Conservation (phyloP, 352 stramenopile genomes). For the Globisporangium megalacanthum region DNA sequence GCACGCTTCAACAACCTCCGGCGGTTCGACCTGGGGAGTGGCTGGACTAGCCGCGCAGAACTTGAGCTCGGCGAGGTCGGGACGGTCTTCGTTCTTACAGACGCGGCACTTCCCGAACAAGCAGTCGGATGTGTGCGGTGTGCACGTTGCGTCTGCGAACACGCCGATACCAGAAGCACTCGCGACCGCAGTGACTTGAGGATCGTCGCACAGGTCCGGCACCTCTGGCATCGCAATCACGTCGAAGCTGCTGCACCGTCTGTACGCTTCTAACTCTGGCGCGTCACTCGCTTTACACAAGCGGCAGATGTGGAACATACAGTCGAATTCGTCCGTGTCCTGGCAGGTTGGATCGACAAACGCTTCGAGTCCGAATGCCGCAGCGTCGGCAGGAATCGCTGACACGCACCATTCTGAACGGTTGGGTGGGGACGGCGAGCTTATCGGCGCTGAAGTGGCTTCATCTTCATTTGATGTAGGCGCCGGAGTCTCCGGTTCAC, state of each 20-base stretch:
- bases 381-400: neutral
- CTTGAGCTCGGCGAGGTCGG: neutral
- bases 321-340: neutral
- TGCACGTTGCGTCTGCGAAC: conserved; percentile 1
- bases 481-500: neutral
- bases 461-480: neutral
- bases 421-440: neutral
- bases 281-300: neutral
- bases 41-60: neutral
- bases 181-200: neutral
- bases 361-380: neutral
- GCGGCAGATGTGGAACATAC: neutral
- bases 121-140: neutral
- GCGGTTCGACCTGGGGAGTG: neutral
- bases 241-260: neutral
- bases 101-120: neutral
- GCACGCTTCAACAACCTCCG: neutral
- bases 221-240: neutral
- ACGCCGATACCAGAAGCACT: neutral
- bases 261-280: neutral
- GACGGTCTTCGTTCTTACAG: conserved; percentile 2
- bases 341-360: neutral
- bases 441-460: neutral
- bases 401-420: neutral
- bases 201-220: neutral